Evolutionary conservation across 768 basidiomycete genomes (phyloP).

Genomic region (Boletus coccyginus): DNA sequence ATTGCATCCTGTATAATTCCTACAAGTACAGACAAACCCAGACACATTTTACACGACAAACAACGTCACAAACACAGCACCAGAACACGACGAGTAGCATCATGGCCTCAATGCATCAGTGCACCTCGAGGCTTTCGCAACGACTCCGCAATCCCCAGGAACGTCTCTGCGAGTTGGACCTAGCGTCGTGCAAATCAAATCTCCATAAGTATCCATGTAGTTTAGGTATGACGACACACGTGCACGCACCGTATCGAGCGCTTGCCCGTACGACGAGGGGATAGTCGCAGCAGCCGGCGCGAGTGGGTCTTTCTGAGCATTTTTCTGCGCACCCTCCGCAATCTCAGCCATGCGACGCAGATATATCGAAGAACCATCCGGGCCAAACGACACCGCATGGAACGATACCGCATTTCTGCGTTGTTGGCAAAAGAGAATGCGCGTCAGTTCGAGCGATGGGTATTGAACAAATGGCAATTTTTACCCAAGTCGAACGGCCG

Average conservation of each 20-base stretch:
- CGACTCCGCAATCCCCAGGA: conserved; percentile 57
- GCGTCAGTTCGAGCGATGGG: neutral
- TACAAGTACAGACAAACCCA: too few relatives aligned
- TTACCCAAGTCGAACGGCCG: conserved; percentile 46
- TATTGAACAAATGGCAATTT: neutral
- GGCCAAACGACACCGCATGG: conserved; percentile 58
- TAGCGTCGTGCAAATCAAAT: conserved; percentile 15
- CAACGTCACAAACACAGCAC: too few relatives aligned
- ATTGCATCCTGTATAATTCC: too few relatives aligned
- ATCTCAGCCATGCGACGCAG: conserved; percentile 52
- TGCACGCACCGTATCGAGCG: conserved; percentile 45
- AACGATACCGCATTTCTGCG: conserved; percentile 55
- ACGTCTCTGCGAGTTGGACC: conserved; percentile 56
- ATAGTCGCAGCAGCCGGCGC: conserved; percentile 32
- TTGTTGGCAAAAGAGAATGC: neutral
- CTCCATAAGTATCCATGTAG: too few relatives aligned
- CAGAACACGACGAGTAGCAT: too few relatives aligned
- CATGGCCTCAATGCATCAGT: conserved; percentile 33
- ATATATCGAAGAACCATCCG: conserved; percentile 14
- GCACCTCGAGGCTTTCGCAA: conserved; percentile 54
- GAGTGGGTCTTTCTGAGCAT: conserved; percentile 40
- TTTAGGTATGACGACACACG: neutral
- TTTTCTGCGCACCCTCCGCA: conserved; percentile 46
- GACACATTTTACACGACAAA: too few relatives aligned
- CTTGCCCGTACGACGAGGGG: conserved; percentile 47